These are phyloP conservation scores for Hyaloscypha hepaticicola DNA, from an alignment of 495 filamentous ascomycete genomes.

Conservation along the genomic window DNA sequence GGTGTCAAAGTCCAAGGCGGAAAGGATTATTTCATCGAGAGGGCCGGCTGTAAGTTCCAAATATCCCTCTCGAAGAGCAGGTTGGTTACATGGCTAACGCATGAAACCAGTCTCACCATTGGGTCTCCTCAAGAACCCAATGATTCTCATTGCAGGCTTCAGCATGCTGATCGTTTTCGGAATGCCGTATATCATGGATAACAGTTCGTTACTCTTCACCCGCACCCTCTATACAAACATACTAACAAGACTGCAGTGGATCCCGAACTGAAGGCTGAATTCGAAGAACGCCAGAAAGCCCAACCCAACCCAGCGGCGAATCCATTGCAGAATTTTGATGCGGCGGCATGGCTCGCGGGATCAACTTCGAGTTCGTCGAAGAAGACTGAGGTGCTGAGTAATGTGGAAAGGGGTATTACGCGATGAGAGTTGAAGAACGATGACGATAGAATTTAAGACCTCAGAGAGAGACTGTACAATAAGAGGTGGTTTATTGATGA, in stretches of 20 bases:
- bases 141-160: slow-evolving; percentile 87
- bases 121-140: slow-evolving; percentile 83
- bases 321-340: slow-evolving; percentile 73
- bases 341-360: slow-evolving; percentile 80
- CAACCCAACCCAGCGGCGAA: slow-evolving; percentile 35
- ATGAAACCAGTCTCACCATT: slow-evolving; percentile 47
- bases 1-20: slow-evolving; percentile 58
- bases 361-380: slow-evolving; percentile 30
- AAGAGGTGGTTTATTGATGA: background rate
- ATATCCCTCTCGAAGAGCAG: background rate
- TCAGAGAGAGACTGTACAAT: background rate
- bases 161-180: slow-evolving; percentile 79
- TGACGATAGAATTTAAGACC: background rate
- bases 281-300: slow-evolving; percentile 79
- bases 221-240: background rate
- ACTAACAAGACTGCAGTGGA: slow-evolving; percentile 64
- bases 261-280: slow-evolving; percentile 87
- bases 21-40: slow-evolving; percentile 73
- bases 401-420: slow-evolving; percentile 32
- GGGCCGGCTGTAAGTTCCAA: slow-evolving; percentile 64
- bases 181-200: slow-evolving; percentile 92
- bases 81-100: slow-evolving; percentile 6
- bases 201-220: slow-evolving; percentile 64
- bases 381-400: slow-evolving; percentile 16
- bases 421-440: slow-evolving; percentile 33